These are phyloP conservation scores for Candida coleopterorum DNA, from an alignment of 805 yeast genomes.

Conservation along the genomic window DNA sequence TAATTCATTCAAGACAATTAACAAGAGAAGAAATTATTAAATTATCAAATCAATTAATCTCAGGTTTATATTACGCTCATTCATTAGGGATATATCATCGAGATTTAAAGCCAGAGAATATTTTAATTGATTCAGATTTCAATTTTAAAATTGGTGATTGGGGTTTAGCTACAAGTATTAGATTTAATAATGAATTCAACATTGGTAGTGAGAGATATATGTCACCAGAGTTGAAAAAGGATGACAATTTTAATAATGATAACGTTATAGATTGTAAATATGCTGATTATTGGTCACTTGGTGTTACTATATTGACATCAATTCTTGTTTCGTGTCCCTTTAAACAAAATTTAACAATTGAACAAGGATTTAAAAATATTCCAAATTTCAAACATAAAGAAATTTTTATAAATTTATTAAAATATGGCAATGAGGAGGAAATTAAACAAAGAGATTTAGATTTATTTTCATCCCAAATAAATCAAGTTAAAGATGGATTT, in stretches of 20 bases:
- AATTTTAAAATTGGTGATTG: conserved; percentile 65
- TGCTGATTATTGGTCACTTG: conserved; percentile 55
- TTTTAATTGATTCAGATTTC: conserved; percentile 48
- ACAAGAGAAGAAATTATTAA: conserved; percentile 26
- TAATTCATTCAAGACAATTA: conserved; percentile 25
- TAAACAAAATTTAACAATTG: conserved; percentile 24
- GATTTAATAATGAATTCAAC: conserved; percentile 27
- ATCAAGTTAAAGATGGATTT: conserved; percentile 35
- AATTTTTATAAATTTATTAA: conserved; percentile 38
- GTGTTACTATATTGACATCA: conserved; percentile 45
- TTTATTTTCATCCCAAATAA: conserved; percentile 26
- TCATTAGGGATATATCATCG: conserved; percentile 59
- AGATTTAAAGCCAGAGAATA: conserved; percentile 72
- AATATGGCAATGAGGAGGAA: conserved; percentile 33
- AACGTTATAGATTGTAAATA: conserved; percentile 30
- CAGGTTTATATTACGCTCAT: conserved; percentile 54
- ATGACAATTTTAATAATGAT: conserved; percentile 6
- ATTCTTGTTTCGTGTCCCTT: conserved; percentile 53
- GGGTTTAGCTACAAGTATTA: conserved; percentile 56
- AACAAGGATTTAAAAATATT: background rate
- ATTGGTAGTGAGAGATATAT: conserved; percentile 59
- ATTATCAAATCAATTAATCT: conserved; percentile 46
- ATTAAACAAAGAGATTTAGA: conserved; percentile 30
- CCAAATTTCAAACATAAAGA: conserved; percentile 7
- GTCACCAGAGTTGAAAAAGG: conserved; percentile 48